A percentile compares a stretch with the other conserved stretches of the same genome.
Conservation (phyloP, 192 early-diverging fungal species). For the Mortierella hygrophila region DNA sequence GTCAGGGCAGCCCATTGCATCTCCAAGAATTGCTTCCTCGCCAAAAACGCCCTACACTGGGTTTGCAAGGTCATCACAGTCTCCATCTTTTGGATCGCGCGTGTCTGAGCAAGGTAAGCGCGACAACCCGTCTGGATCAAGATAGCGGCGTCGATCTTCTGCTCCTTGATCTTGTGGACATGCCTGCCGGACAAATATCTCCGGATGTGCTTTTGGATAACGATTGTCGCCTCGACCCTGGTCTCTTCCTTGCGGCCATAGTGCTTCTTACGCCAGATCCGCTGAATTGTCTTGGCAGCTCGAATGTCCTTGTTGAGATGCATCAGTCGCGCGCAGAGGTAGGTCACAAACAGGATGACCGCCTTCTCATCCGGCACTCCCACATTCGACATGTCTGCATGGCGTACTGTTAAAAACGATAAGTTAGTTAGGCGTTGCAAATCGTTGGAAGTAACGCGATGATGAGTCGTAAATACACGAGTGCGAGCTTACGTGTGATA, state of each 20-base stretch:
- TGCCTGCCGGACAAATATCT: constrained; percentile 22
- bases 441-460: neutral
- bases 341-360: constrained; percentile 56
- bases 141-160: constrained; percentile 21
- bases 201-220: constrained; percentile 43
- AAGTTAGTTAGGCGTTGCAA: neutral
- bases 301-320: constrained; percentile 57
- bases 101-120: constrained; percentile 33
- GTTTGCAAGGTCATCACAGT: constrained; percentile 26
- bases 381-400: constrained; percentile 49
- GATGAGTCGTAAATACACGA: neutral
- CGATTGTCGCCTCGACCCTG: constrained; percentile 33
- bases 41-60: constrained; percentile 28
- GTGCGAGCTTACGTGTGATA: constrained; percentile 40
- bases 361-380: constrained; percentile 59
- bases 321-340: constrained; percentile 56
- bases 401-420: constrained; percentile 35
- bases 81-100: constrained; percentile 21
- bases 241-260: constrained; percentile 42
- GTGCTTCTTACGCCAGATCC: constrained; percentile 55
- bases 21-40: constrained; percentile 28
- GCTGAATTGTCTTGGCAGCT: constrained; percentile 56
- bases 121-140: constrained; percentile 54
- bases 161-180: neutral
- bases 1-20: constrained; percentile 35